A percentile compares a stretch with the other conserved stretches of the same genome.
Conservation (phyloP, 148 eudicot species). For the Drosera capensis region DNA sequence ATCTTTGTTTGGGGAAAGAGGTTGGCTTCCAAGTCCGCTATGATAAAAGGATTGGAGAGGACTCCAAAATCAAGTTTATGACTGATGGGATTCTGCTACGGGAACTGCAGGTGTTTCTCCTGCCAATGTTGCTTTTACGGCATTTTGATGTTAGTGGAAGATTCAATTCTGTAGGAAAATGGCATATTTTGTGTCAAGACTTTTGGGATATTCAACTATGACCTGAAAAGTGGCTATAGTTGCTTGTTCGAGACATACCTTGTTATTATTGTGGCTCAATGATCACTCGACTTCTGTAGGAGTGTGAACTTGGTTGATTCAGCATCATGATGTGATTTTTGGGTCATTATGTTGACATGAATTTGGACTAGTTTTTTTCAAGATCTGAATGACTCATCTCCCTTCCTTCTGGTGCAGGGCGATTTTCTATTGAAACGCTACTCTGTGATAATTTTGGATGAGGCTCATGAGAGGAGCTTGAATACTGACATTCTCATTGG, state of each 20-base stretch:
- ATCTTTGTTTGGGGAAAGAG: conserved; percentile 67
- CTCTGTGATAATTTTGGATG: conserved; percentile 80
- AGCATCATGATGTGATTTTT: no score
- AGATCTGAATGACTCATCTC: not conserved
- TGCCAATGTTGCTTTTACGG: not conserved
- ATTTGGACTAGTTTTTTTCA: not conserved
- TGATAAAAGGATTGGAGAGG: conserved; percentile 63
- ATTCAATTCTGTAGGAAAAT: not conserved
- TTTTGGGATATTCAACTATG: no score
- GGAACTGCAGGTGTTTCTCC: conserved; percentile 65
- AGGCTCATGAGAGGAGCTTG: conserved; percentile 97
- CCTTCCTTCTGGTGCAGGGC: conserved; percentile 27
- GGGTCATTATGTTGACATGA: not conserved
- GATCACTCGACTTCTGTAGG: not conserved
- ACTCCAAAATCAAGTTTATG: conserved; percentile 83
- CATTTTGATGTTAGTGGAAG: not conserved
- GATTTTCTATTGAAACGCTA: conserved; percentile 67
- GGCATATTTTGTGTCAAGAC: no score
- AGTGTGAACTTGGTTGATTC: no score
- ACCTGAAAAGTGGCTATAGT: no score
- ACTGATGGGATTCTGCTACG: conserved; percentile 96
- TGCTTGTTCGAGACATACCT: no score
- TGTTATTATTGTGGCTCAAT: not conserved
- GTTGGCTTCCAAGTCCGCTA: conserved; percentile 93
- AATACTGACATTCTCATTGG: conserved; percentile 93